Percentiles rank a stretch among this genome's conserved stretches.
phyloP scores from a whole-genome alignment of 1,284 basidiomycete genomes.

The Meira nashicola region DNA sequence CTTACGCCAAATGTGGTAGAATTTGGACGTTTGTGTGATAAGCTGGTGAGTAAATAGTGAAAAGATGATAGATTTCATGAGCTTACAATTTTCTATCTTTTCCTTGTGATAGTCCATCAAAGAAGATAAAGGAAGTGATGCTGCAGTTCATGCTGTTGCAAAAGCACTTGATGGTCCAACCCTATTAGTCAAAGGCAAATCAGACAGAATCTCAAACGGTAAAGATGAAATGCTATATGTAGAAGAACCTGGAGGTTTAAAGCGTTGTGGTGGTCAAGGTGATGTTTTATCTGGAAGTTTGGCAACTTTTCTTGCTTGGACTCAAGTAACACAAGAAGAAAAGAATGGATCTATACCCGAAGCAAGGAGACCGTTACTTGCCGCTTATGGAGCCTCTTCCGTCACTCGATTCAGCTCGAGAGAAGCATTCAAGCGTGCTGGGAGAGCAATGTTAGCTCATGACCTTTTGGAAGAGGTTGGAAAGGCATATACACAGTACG shows the following conservation, averaged over 20 bases:
- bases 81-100: no score
- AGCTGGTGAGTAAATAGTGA: no score
- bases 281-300: constrained; percentile 84
- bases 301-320: constrained; percentile 88
- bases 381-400: constrained; percentile 80
- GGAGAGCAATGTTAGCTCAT: constrained; percentile 78
- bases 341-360: constrained; percentile 55
- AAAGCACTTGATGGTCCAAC: constrained; percentile 75
- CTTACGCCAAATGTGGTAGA: constrained; percentile 93
- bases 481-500: constrained; percentile 47
- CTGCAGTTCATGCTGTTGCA: constrained; percentile 59
- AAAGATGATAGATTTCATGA: no score
- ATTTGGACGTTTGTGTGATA: constrained; percentile 76
- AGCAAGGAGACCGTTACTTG: constrained; percentile 69
- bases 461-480: constrained; percentile 64
- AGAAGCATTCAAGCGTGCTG: constrained; percentile 68
- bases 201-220: constrained; percentile 45
- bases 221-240: constrained; percentile 58
- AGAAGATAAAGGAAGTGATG: constrained; percentile 41
- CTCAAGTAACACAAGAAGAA: constrained; percentile 72
- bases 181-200: constrained; percentile 80
- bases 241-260: constrained; percentile 72
- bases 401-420: constrained; percentile 78
- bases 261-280: constrained; percentile 91
- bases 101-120: no score